Base-by-base conservation (phyloP, 768 basidiomycete genomes). In the Boletus huronensis region DNA sequence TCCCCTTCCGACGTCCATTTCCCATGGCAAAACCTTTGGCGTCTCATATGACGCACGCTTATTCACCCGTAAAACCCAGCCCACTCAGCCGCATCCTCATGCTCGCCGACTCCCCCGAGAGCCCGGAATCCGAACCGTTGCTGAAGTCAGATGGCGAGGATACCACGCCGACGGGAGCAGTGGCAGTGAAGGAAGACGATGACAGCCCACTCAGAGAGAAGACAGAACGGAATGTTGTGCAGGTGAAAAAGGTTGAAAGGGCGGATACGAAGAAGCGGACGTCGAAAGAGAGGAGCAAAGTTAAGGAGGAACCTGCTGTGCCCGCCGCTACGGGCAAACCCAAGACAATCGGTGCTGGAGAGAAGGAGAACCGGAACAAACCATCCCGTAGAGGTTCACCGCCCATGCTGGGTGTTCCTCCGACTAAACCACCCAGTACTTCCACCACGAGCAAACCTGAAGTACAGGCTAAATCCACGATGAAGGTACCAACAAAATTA, bases 61-160 rank as follows among this genome's bases (percentile, higher is more conserved):
- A 92, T 58, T 91, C 90, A 0, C 90, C 90, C 28, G 84, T 76
- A 3, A 85, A 83, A 66, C 90, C 90, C 0, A 90, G 88, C 58
- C 90, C 90, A 3, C 76, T 93, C 31, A 90, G 87, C 55, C 80
- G 89, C 11, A 90, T 92, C 50, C 76, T 91, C 23, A 82, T 85
- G 83, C 75, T 91, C 40, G 79, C 76, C 4, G 74, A 85, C 57
- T 88, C 87, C 1, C 84, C 84, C 5, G 69, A 76, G 34, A 75
- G 72, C 47, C 70, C 75, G 14, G 63, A 70, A 13, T 49, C 46
- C 1, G 58, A 50, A 6, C 48, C 50, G 29, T 9, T 57, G 1
- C 41, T 23, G 6, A 51, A 45, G n/a, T 21, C 43, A 14, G 53
- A 45, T 23, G 47, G 44, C 3, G 50, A 39, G 17, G 72, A 74